Evolutionary conservation across 2,329 filamentous ascomycete genomes (phyloP), one percentile per base, ranked within the genome.

Genomic region (Plectosphaerella cucumerina): DNA sequence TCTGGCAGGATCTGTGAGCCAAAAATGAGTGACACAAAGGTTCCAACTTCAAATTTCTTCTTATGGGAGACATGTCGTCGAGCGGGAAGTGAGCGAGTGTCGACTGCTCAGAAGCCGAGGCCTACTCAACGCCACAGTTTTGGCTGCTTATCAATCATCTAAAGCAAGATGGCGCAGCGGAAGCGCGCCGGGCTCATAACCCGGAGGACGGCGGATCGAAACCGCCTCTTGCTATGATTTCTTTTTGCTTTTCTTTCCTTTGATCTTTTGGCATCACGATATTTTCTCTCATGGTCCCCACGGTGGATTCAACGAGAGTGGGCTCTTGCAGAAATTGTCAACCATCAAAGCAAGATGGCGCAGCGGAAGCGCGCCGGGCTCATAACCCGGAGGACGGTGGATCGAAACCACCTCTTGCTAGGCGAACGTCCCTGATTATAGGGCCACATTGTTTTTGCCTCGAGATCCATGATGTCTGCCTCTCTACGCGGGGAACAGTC

Each of bases 161-260:
- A 47, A 48, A 48, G 46, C 46, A 48, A 48, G 26, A 37, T 48
- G 46, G 46, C 46, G 46, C 46, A 48, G 46, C 46, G 46, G 46
- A 48, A 48, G 46, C 46, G 46, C 46, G 46, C 46, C 46, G 46
- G 46, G 46, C 46, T 48, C 46, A 48, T 48, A 48, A 48, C 46
- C 46, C 46, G 46, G 46, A 48, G 46, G 46, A 37, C 46, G 46
- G 35, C 20, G 26, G 46, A 48, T 48, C 46, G 46, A 48, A 48
- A 48, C 46, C 26, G 20, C 35, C 46, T 37, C 26, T 48, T 48
- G 46, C 46, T 48, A 48, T 6, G 18, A 2, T 11, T 15, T 39
- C 15, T 26, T 48, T 47, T 47, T 47, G 23, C 31, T 21, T 46
- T 46, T 48, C 41, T 31, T 6, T 9, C 35, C 35, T 3, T 10